Percentiles rank a stretch among this genome's conserved stretches.
phyloP scores from a whole-genome alignment of 1,139 yeast genomes.

The Sugiyamaella castrensis region DNA sequence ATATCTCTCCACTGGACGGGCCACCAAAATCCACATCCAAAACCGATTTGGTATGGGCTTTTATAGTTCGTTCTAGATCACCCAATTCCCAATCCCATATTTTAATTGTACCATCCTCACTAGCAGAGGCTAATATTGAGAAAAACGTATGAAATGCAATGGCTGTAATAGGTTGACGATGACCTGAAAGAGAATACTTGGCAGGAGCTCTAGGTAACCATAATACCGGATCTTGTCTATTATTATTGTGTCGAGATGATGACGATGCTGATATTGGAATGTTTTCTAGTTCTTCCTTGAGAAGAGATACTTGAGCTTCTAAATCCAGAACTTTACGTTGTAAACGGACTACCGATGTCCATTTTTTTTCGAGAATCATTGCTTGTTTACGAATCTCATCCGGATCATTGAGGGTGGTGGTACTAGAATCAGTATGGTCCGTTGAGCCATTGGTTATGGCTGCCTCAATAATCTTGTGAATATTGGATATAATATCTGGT shows the following conservation, averaged over 20 bases:
- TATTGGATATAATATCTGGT: conserved; percentile 10
- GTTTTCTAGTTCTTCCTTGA: conserved; percentile 47
- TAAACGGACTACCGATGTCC: conserved; percentile 81
- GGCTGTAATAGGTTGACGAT: conserved; percentile 58
- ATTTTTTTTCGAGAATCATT: conserved; percentile 67
- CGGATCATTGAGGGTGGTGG: background rate
- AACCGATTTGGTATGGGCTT: conserved; percentile 75
- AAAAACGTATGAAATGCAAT: conserved; percentile 71
- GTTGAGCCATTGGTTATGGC: background rate
- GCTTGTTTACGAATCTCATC: conserved; percentile 18
- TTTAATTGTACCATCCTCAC: conserved; percentile 70
- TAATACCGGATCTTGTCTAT: conserved; percentile 39
- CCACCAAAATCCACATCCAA: conserved; percentile 54
- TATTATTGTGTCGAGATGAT: conserved; percentile 20
- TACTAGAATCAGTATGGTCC: background rate
- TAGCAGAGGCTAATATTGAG: conserved; percentile 64
- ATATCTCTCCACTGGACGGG: conserved; percentile 38
- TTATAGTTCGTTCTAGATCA: conserved; percentile 66
- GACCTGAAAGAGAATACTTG: conserved; percentile 50
- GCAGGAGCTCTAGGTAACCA: conserved; percentile 71
- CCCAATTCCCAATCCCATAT: conserved; percentile 72
- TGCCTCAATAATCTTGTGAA: conserved; percentile 2
- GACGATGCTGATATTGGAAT: conserved; percentile 1
- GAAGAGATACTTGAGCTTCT: conserved; percentile 42
- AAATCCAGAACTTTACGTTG: conserved; percentile 70